Percentiles rank a stretch among this genome's conserved stretches.
phyloP scores from a whole-genome alignment of 371 early-diverging fungal species.

The Smittium culicis region DNA sequence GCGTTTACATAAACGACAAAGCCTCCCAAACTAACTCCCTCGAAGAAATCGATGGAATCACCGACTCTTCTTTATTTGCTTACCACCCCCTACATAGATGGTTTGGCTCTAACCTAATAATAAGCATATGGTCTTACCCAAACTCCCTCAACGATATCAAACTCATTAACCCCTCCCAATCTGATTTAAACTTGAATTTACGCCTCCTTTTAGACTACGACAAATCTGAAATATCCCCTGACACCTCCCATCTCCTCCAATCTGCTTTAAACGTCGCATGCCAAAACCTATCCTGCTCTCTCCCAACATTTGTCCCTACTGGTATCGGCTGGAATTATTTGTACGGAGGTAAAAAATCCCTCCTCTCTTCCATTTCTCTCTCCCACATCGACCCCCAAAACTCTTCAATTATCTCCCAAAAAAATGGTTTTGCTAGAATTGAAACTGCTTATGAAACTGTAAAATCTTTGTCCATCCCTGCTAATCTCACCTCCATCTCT shows the following conservation, averaged over 20 bases:
- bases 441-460: not conserved
- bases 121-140: constrained; percentile 28
- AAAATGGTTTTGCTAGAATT: not conserved
- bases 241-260: constrained; percentile 46
- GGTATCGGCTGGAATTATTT: constrained; percentile 47
- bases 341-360: constrained; percentile 35
- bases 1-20: constrained; percentile 19
- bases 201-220: constrained; percentile 10
- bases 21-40: constrained; percentile 19
- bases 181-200: not conserved
- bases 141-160: not conserved
- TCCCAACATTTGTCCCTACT: constrained; percentile 62
- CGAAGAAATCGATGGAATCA: constrained; percentile 7
- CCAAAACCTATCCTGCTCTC: constrained; percentile 48
- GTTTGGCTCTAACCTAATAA: constrained; percentile 37
- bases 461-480: not conserved
- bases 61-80: constrained; percentile 10
- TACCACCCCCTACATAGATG: constrained; percentile 49
- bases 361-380: not conserved
- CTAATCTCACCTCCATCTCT: not conserved
- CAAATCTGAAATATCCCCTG: constrained; percentile 38
- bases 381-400: not conserved
- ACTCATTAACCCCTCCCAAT: not conserved
- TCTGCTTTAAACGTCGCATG: constrained; percentile 61
- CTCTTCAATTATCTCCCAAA: not conserved